Evolutionary conservation across 164 flowering plant species (phyloP).

Genomic region (Magnolia kwangsiensis): DNA sequence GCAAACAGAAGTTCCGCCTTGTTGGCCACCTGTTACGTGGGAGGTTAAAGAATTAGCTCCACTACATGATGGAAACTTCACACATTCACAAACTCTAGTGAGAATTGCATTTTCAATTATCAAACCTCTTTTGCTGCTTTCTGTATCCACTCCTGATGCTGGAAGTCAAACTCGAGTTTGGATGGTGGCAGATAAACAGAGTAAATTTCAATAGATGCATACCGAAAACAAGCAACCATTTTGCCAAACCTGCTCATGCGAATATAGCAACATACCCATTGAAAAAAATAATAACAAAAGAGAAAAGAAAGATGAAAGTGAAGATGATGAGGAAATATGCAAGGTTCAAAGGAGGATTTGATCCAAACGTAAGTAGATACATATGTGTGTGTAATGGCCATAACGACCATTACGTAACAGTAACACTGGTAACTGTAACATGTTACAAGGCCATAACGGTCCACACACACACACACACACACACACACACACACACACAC

Average conservation of each 20-base stretch:
- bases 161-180: constrained; percentile 71
- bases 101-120: too few species aligned
- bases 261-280: not conserved
- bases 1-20: constrained; percentile 71
- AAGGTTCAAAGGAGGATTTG: too few species aligned
- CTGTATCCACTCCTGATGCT: constrained; percentile 76
- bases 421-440: too few species aligned
- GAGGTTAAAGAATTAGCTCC: constrained; percentile 11
- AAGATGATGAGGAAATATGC: too few species aligned
- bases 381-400: too few species aligned
- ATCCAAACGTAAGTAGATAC: too few species aligned
- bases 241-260: constrained; percentile 67
- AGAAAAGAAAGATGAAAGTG: not conserved
- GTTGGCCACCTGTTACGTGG: constrained; percentile 52
- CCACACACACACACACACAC: too few species aligned
- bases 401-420: too few species aligned
- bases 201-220: constrained; percentile 93
- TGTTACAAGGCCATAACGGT: too few species aligned
- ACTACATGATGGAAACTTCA: constrained; percentile 1
- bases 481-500: too few species aligned
- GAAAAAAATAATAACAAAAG: not conserved
- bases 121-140: constrained; percentile 71
- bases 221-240: constrained; percentile 98
- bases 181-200: constrained; percentile 84
- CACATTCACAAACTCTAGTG: not conserved